Percentiles rank a stretch among this genome's conserved stretches.
Conservation (phyloP, 148 eudicot genomes). For the Simmondsia chinensis region DNA sequence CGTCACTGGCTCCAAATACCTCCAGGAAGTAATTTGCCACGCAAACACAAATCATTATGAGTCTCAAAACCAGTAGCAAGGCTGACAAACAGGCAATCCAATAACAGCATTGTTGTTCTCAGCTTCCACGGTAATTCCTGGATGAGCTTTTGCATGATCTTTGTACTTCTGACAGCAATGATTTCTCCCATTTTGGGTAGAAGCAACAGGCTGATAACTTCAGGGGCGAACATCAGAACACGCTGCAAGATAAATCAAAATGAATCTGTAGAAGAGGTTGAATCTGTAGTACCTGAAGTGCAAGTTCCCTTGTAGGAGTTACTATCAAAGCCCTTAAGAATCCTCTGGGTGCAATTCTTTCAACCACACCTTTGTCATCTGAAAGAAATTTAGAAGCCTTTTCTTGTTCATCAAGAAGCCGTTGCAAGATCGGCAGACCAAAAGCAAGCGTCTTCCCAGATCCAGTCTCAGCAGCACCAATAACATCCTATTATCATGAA, state of each 20-base stretch:
- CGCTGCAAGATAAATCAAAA: background rate
- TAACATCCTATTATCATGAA: conserved; percentile 56
- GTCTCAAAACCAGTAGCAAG: too few relatives aligned
- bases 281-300: conserved; percentile 75
- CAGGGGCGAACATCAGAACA: background rate
- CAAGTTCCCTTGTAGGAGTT: conserved; percentile 96
- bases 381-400: conserved; percentile 40
- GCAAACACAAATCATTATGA: too few relatives aligned
- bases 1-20: too few relatives aligned
- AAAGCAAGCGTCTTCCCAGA: conserved; percentile 98
- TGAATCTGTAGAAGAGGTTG: too few relatives aligned
- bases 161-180: too few relatives aligned
- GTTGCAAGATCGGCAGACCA: conserved; percentile 93
- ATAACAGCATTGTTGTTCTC: too few relatives aligned
- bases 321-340: conserved; percentile 73
- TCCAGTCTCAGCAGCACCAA: conserved; percentile 99
- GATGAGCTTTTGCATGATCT: too few relatives aligned
- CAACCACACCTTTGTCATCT: conserved; percentile 43
- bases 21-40: too few relatives aligned
- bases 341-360: conserved; percentile 45
- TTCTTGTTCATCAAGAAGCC: conserved; percentile 89
- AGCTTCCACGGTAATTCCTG: too few relatives aligned
- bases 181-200: too few relatives aligned
- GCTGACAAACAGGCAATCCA: too few relatives aligned
- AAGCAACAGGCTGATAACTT: too few relatives aligned